Evolutionary conservation across 345 rosid genomes (phyloP).

Genomic region (Arabis alpina): DNA sequence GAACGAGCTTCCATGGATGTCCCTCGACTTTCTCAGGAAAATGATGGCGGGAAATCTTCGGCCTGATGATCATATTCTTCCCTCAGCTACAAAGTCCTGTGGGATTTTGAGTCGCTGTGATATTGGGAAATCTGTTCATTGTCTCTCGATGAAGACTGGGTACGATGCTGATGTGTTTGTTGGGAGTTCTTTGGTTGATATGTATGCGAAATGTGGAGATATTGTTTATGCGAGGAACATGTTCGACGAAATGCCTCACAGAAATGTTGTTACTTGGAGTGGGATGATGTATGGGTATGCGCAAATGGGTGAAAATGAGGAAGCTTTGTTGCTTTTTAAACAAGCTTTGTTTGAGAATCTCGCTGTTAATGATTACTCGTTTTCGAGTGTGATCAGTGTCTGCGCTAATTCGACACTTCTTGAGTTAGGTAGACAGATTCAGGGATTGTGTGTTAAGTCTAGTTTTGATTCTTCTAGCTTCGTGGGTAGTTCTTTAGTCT

Average conservation of each 20-base stretch:
- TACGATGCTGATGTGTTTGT: slow-evolving; percentile 72
- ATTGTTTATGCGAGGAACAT: slow-evolving; percentile 59
- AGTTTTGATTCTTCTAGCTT: slow-evolving; percentile 68
- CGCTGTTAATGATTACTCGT: slow-evolving; percentile 82
- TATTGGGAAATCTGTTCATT: slow-evolving; percentile 66
- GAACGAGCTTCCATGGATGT: slow-evolving; percentile 76
- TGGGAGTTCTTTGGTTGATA: slow-evolving; percentile 79
- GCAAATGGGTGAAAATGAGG: slow-evolving; percentile 71
- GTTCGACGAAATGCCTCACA: slow-evolving; percentile 85
- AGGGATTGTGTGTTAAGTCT: slow-evolving; percentile 75
- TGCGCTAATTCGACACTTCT: slow-evolving; percentile 75
- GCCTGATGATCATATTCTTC: slow-evolving; percentile 83
- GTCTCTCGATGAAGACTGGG: slow-evolving; percentile 65
- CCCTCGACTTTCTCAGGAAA: slow-evolving; percentile 65
- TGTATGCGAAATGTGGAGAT: slow-evolving; percentile 82
- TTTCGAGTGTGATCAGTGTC: slow-evolving; percentile 73
- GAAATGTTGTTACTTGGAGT: slow-evolving; percentile 93
- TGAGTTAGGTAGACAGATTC: slow-evolving; percentile 87
- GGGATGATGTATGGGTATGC: slow-evolving; percentile 89
- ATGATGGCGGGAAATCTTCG: slow-evolving; percentile 51
- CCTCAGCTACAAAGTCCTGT: slow-evolving; percentile 77
- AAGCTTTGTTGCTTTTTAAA: slow-evolving; percentile 74
- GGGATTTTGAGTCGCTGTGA: slow-evolving; percentile 63
- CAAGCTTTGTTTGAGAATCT: slow-evolving; percentile 55
- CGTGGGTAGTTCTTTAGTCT: slow-evolving; percentile 81